These are phyloP conservation scores for Leccinellum luteum DNA, from an alignment of 768 basidiomycete genomes.

Conservation along the genomic window DNA sequence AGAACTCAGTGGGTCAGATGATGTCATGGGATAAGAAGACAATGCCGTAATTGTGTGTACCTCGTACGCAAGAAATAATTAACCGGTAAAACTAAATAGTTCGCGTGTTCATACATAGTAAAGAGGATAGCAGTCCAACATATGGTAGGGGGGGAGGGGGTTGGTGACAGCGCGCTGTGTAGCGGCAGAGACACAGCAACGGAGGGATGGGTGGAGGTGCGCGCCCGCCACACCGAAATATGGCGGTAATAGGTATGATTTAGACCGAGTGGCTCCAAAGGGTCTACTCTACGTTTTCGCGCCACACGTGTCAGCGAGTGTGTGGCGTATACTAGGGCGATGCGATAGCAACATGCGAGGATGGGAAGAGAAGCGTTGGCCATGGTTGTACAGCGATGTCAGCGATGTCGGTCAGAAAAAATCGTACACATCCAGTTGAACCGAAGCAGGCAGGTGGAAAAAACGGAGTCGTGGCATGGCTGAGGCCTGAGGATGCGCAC, in stretches of 20 bases:
- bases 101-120: constrained; percentile 17
- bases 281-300: constrained; percentile 12
- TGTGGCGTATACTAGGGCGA: constrained; percentile 1
- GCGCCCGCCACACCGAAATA: background rate
- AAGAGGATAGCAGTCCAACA: constrained; percentile 7
- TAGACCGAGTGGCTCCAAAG: background rate
- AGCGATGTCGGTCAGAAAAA: constrained; percentile 4
- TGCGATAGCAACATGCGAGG: constrained; percentile 3
- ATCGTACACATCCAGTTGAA: constrained; percentile 6
- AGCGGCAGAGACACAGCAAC: background rate
- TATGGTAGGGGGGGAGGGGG: background rate
- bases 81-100: constrained; percentile 9
- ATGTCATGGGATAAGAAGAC: constrained; percentile 3
- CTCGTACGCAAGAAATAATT: constrained; percentile 23
- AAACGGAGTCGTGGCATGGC: background rate
- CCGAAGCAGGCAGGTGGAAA: background rate
- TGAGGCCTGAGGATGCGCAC: background rate
- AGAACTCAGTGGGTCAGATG: background rate
- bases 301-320: background rate
- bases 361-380: background rate
- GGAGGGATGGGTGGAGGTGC: background rate
- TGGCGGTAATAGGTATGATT: background rate
- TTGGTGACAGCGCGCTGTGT: background rate
- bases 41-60: constrained; percentile 5
- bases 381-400: constrained; percentile 14